Percentiles rank a stretch among this genome's conserved stretches.
Evolutionary conservation across 2,329 filamentous ascomycete genomes (phyloP).

Genomic region (Parastagonospora nodorum): DNA sequence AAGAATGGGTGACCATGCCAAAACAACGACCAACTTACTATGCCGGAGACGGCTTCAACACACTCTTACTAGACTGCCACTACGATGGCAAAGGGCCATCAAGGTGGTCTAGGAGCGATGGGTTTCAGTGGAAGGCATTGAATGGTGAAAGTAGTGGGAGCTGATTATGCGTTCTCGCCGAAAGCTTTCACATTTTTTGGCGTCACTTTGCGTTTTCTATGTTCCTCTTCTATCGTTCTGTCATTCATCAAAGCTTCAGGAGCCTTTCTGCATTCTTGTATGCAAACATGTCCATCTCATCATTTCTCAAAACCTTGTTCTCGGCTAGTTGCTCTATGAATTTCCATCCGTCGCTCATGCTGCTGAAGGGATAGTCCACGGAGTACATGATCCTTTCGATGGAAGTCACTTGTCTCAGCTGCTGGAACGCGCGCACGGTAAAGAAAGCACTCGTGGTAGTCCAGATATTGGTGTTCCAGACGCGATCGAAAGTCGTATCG

Average conservation of each 20-base stretch:
- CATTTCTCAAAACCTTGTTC: conserved; percentile 53
- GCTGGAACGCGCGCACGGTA: conserved; percentile 52
- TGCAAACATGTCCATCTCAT: conserved; percentile 54
- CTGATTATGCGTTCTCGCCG: no score
- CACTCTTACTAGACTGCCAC: no score
- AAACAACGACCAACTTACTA: no score
- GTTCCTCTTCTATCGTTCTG: background rate
- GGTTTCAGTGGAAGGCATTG: no score
- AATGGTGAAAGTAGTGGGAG: no score
- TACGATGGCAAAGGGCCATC: no score
- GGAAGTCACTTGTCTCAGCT: conserved; percentile 45
- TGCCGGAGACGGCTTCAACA: no score
- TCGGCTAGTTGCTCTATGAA: conserved; percentile 56
- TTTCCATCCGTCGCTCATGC: conserved; percentile 44
- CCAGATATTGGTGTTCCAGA: conserved; percentile 62
- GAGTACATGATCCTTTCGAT: conserved; percentile 59
- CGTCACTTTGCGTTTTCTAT: no score
- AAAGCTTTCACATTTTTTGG: no score
- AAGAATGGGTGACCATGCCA: no score
- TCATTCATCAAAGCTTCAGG: conserved; percentile 8
- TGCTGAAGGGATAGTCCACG: conserved; percentile 59
- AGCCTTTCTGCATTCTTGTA: conserved; percentile 55
- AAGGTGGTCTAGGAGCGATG: no score
- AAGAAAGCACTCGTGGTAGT: conserved; percentile 62
- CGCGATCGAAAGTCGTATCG: conserved; percentile 47